Conservation (phyloP, 83 land plant genomes). For the Thuja plicata region DNA sequence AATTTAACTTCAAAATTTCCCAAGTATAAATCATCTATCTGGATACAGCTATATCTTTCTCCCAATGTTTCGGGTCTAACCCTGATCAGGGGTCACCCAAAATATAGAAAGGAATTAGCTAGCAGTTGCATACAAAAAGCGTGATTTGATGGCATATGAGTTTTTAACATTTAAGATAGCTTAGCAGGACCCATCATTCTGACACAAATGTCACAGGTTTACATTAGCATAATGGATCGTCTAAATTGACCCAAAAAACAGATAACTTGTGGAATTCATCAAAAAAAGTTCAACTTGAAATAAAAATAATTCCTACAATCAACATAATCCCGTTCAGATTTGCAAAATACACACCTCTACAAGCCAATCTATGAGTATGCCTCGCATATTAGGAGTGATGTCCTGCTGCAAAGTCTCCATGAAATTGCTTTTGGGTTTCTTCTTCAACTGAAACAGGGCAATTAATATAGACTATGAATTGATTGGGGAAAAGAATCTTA, state of each 20-base stretch:
- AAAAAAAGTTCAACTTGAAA: background rate
- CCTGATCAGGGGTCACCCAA: too few species aligned
- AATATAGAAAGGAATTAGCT: too few species aligned
- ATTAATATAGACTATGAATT: too few species aligned
- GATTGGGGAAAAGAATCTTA: background rate
- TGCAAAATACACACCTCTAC: constrained; percentile 59
- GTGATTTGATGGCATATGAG: too few species aligned
- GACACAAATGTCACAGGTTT: background rate
- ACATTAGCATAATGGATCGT: background rate
- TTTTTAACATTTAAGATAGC: background rate
- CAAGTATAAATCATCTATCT: too few species aligned
- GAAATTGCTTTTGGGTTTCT: constrained; percentile 45
- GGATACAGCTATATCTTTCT: too few species aligned
- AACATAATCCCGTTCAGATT: background rate
- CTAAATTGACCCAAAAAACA: background rate
- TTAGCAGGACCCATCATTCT: background rate
- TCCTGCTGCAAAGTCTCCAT: constrained; percentile 82
- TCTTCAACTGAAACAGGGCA: constrained; percentile 38
- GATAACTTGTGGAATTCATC: background rate
- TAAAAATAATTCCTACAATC: background rate
- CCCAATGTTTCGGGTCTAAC: too few species aligned
- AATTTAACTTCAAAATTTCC: too few species aligned
- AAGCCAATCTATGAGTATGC: constrained; percentile 90
- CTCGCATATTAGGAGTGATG: constrained; percentile 78
- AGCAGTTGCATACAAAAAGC: too few species aligned